Base-by-base conservation (phyloP, 2,329 filamentous ascomycete species). In the Trichoderma semiorbis region DNA sequence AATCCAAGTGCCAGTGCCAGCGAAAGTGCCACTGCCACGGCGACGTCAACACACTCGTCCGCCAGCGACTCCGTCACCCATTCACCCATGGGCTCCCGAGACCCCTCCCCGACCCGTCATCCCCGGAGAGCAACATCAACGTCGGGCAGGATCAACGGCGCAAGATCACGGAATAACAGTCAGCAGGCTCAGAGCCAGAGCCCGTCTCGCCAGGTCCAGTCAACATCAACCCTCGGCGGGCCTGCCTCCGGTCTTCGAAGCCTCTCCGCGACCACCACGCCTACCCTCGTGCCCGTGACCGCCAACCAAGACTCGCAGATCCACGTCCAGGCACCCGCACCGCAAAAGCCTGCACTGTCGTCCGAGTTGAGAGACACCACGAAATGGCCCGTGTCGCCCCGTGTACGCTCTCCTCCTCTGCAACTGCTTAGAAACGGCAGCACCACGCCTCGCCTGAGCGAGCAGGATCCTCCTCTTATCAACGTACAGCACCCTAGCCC, bases 301-400 rank as follows among this genome's bases (percentile, higher is more conserved):
- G 80, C 86, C 7, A 80, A 85, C 53, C 85, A 89, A 72, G 93
- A 97, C 74, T 81, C 88, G 7, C 84, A 85, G 30, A 32, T 60
- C 57, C 32, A 39, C 32, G 82, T 88, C 76, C 90, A 90, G 81
- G 84, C 88, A 69, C 86, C 90, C 58, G 86, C 87, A 73, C 89
- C 92, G 16, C 87, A 91, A 77, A 94, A 94, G 80, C 83, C 87
- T 6, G 79, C 80, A 64, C 79, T 84, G 66, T 53, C 43, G 66
- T 69, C 66, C 55, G 86, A 91, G 67, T 78, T 85, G 53, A 86
- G 80, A 77, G 87, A 90, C 71, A 86, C 86, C 68, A 89, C 89
- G 74, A 88, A 91, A 81, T 95, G 93, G 92, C 92, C 93, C 30
- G 83, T 92, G 73, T 95, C 93, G 61, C 93, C 93, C 60, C 88